Conservation (phyloP, 257 asterid species). For the Penstemon barbatus region DNA sequence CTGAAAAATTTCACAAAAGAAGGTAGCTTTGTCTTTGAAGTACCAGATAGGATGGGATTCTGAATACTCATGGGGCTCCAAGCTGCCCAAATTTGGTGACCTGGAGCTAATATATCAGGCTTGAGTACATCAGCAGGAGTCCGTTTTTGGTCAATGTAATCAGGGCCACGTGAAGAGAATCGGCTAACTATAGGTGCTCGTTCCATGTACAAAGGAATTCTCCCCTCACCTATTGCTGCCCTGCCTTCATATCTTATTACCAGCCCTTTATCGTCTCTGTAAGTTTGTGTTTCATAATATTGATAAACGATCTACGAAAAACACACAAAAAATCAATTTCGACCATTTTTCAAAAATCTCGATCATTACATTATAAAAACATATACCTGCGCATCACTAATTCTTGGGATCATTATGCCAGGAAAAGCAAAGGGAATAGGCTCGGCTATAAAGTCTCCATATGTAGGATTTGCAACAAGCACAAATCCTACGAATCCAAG, state of each 20-base stretch:
- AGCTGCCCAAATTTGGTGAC: slow-evolving; percentile 96
- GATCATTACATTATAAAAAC: not conserved
- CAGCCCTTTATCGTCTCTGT: slow-evolving; percentile 46
- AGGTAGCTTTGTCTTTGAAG: not conserved
- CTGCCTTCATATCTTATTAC: slow-evolving; percentile 55
- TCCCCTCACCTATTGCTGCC: slow-evolving; percentile 86
- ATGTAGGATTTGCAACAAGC: slow-evolving; percentile 69
- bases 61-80: slow-evolving; percentile 91
- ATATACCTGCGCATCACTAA: slow-evolving; percentile 59
- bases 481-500: slow-evolving; percentile 74
- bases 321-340: not conserved
- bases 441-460: slow-evolving; percentile 86
- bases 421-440: slow-evolving; percentile 84
- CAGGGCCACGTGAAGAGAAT: slow-evolving; percentile 92
- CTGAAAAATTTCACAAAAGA: not conserved
- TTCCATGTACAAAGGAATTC: slow-evolving; percentile 61
- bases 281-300: slow-evolving; percentile 64
- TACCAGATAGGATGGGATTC: slow-evolving; percentile 73
- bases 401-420: slow-evolving; percentile 75
- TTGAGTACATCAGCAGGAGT: slow-evolving; percentile 78
- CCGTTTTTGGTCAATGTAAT: slow-evolving; percentile 55
- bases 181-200: slow-evolving; percentile 84
- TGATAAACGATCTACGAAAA: slow-evolving; percentile 48
- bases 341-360: no score
- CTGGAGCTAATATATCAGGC: slow-evolving; percentile 94